Conservation (phyloP, 768 basidiomycete genomes). For the Termitomyces sp. region DNA sequence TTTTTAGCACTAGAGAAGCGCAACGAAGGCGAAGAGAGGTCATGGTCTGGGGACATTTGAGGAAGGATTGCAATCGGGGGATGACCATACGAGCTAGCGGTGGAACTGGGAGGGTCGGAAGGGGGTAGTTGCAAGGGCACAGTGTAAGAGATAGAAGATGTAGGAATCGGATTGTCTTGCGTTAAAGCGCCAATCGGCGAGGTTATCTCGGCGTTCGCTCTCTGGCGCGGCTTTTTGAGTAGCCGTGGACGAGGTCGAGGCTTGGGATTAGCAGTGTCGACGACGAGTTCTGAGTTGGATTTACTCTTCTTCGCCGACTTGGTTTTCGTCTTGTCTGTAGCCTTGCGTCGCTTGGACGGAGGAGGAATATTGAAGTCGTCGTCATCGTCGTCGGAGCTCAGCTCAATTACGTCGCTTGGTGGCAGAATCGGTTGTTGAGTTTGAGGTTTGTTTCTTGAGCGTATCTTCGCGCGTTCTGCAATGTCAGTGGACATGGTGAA, state of each 20-base stretch:
- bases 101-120: constrained; percentile 34
- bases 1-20: constrained; percentile 14
- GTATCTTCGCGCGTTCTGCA: constrained; percentile 60
- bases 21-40: constrained; percentile 34
- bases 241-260: constrained; percentile 14
- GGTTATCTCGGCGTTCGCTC: neutral
- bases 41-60: constrained; percentile 15
- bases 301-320: constrained; percentile 20
- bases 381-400: constrained; percentile 43
- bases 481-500: constrained; percentile 34
- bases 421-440: constrained; percentile 4
- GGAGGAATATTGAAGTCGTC: constrained; percentile 28
- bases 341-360: constrained; percentile 23
- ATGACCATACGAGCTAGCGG: constrained; percentile 21
- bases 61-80: constrained; percentile 37
- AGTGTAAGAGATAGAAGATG: constrained; percentile 18
- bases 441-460: constrained; percentile 36
- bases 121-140: constrained; percentile 29
- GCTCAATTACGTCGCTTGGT: constrained; percentile 40
- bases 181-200: constrained; percentile 8
- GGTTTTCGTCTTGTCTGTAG: constrained; percentile 24
- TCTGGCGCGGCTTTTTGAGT: constrained; percentile 4
- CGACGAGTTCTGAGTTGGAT: constrained; percentile 19
- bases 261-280: constrained; percentile 5
- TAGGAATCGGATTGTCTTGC: constrained; percentile 14